Conservation (phyloP, 2,329 filamentous ascomycete genomes). For the Aspergillus fructus region DNA sequence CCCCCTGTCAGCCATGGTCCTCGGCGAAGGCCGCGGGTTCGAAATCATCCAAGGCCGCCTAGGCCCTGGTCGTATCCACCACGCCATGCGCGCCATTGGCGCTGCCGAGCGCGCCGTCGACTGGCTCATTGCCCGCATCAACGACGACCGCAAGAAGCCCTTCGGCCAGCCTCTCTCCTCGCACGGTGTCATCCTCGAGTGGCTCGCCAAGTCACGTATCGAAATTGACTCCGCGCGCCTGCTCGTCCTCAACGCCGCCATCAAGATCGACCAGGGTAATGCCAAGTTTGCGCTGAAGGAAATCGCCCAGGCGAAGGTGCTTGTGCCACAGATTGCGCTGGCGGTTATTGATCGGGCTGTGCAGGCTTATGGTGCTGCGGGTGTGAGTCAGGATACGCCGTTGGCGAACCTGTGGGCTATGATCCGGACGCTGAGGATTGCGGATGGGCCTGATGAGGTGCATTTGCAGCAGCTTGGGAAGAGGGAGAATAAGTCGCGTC, state of each 20-base stretch:
- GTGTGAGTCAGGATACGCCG: slow-evolving; percentile 92
- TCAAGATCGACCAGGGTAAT: slow-evolving; percentile 86
- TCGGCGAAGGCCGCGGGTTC: slow-evolving; percentile 91
- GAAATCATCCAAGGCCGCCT: slow-evolving; percentile 98
- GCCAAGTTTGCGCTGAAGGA: slow-evolving; percentile 89
- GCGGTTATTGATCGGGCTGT: slow-evolving; percentile 91
- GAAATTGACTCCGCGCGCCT: slow-evolving; percentile 92
- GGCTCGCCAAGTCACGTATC: slow-evolving; percentile 86
- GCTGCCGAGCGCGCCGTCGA: slow-evolving; percentile 88
- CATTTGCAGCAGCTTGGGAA: slow-evolving; percentile 63
- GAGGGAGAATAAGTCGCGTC: slow-evolving; percentile 55
- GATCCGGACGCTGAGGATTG: slow-evolving; percentile 78
- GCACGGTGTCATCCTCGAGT: slow-evolving; percentile 93
- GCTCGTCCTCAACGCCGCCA: slow-evolving; percentile 87
- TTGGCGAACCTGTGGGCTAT: slow-evolving; percentile 79
- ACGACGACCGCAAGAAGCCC: slow-evolving; percentile 85
- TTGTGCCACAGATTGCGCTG: slow-evolving; percentile 78
- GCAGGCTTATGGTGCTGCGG: slow-evolving; percentile 86
- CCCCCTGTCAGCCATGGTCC: slow-evolving; percentile 77
- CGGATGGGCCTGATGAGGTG: slow-evolving; percentile 96
- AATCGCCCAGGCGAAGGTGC: slow-evolving; percentile 92
- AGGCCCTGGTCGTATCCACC: slow-evolving; percentile 93
- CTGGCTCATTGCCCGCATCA: slow-evolving; percentile 91
- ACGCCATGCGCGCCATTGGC: slow-evolving; percentile 94
- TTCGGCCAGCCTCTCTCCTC: slow-evolving; percentile 85